These are phyloP conservation scores for Solanum peruvianum DNA, from an alignment of 257 asterid species.

Conservation along the genomic window DNA sequence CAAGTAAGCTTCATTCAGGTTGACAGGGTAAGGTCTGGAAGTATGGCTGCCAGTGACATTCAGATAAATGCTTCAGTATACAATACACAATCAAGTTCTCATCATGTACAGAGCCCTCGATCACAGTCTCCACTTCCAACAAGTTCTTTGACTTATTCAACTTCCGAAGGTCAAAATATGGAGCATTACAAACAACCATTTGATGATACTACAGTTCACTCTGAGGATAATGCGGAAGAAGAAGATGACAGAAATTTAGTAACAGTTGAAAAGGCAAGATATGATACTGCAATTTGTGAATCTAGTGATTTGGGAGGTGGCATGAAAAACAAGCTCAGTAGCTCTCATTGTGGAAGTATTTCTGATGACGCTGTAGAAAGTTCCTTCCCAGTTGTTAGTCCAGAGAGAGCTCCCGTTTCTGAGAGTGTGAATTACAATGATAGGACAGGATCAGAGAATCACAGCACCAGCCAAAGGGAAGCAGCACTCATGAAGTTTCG, in stretches of 20 bases:
- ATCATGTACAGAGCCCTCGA: constrained; percentile 23
- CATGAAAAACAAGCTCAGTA: constrained; percentile 20
- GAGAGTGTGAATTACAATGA: constrained; percentile 22
- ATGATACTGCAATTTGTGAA: not conserved
- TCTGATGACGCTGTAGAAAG: constrained; percentile 51
- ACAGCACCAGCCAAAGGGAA: constrained; percentile 54
- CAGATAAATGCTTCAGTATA: constrained; percentile 21
- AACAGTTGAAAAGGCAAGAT: not conserved
- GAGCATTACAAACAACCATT: constrained; percentile 19
- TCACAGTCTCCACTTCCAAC: constrained; percentile 29
- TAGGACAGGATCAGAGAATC: not conserved
- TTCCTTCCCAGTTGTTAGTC: constrained; percentile 25
- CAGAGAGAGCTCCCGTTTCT: constrained; percentile 28
- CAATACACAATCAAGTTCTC: not conserved
- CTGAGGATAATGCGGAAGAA: constrained; percentile 18
- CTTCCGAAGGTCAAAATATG: constrained; percentile 15
- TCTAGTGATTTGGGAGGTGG: not conserved
- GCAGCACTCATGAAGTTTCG: constrained; percentile 83
- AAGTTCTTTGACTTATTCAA: constrained; percentile 19
- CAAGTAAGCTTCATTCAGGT: constrained; percentile 31
- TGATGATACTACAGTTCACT: constrained; percentile 21
- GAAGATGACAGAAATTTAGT: not conserved
- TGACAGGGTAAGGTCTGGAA: constrained; percentile 32
- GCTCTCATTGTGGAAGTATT: constrained; percentile 23
- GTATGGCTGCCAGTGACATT: constrained; percentile 17